Percentiles rank a stretch among this genome's conserved stretches.
Conservation (phyloP, 345 rosid species). For the Luvunga scandens region DNA sequence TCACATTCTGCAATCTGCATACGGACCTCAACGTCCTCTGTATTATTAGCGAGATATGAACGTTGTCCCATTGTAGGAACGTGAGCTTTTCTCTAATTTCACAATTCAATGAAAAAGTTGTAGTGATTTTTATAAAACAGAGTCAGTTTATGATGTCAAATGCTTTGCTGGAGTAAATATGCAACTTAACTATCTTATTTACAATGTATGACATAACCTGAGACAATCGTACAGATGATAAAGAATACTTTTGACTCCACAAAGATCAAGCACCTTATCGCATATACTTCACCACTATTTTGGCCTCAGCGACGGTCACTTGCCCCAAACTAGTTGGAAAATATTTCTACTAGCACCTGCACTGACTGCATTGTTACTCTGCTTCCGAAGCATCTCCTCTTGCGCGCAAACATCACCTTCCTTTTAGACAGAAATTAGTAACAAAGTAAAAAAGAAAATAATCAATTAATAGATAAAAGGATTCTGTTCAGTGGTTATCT, state of each 20-base stretch:
- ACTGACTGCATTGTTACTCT: conserved; percentile 46
- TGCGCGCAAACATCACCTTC: conserved; percentile 61
- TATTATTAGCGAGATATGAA: not conserved
- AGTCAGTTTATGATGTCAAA: not conserved
- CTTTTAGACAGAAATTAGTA: conserved; percentile 24
- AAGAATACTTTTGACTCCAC: conserved; percentile 11
- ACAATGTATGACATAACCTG: not conserved
- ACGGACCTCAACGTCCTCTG: not conserved
- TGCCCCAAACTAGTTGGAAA: conserved; percentile 60
- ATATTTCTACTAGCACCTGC: conserved; percentile 58
- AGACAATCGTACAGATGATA: not conserved
- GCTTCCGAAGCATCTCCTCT: conserved; percentile 66
- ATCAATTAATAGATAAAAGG: not conserved
- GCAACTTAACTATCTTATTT: not conserved
- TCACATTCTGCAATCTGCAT: not conserved
- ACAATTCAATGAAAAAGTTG: not conserved
- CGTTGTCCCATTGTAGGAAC: not conserved
- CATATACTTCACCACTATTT: not conserved
- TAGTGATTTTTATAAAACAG: not conserved
- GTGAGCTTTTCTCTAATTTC: not conserved
- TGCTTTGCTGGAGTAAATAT: not conserved
- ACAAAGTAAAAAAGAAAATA: not conserved
- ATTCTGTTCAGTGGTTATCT: not conserved
- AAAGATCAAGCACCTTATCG: not conserved
- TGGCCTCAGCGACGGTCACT: conserved; percentile 9